phyloP scores from a whole-genome alignment of 2,329 filamentous ascomycete genomes.

The Colletotrichum musae region DNA sequence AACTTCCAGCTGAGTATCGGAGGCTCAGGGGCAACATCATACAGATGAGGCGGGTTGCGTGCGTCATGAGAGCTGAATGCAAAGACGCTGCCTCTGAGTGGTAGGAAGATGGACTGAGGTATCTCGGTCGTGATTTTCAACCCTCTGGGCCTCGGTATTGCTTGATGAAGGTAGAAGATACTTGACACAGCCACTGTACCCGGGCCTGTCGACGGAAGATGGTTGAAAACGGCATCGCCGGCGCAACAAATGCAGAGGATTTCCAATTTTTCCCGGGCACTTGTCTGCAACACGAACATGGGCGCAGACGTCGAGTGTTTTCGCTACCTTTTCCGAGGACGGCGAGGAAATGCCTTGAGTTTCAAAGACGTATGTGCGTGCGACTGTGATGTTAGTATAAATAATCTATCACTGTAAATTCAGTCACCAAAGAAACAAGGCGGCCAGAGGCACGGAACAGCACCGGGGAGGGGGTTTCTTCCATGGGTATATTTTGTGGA shows the following conservation, averaged over 20 bases:
- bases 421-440: not conserved
- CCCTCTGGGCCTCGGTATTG: not conserved
- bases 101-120: not conserved
- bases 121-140: slow-evolving; percentile 8
- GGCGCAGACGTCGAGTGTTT: not conserved
- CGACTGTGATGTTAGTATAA: too few species aligned
- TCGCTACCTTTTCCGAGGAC: not conserved
- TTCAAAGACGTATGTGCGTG: too few species aligned
- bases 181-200: slow-evolving; percentile 17
- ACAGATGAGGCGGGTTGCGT: not conserved
- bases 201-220: not conserved
- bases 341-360: not conserved
- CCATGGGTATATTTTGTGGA: slow-evolving; percentile 8
- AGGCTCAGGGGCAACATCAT: not conserved
- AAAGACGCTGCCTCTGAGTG: not conserved
- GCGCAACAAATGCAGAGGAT: not conserved
- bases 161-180: slow-evolving; percentile 3
- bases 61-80: not conserved
- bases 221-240: slow-evolving; percentile 9
- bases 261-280: not conserved
- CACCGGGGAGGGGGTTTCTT: not conserved
- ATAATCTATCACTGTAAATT: too few species aligned
- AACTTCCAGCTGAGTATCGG: not conserved
- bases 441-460: slow-evolving; percentile 1
- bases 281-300: not conserved